Conservation (phyloP, 2,329 filamentous ascomycete genomes). For the Sporothrix humicola region DNA sequence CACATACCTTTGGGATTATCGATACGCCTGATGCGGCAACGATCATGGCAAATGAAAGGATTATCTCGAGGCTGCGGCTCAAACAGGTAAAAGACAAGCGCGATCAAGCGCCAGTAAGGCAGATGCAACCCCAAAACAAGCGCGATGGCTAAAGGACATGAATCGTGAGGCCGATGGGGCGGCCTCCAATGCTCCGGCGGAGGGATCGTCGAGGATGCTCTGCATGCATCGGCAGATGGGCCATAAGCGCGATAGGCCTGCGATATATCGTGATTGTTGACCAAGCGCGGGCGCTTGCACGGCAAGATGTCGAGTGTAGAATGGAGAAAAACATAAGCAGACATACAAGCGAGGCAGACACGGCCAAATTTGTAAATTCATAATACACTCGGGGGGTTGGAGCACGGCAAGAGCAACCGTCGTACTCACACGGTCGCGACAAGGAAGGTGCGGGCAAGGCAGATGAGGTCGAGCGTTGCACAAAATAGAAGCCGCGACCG, state of each 20-base stretch:
- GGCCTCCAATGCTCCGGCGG: not conserved
- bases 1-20: not conserved
- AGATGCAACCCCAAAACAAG: conserved; percentile 14
- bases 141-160: not conserved
- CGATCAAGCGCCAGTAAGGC: conserved; percentile 19
- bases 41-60: not conserved
- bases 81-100: conserved; percentile 11
- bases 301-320: not conserved
- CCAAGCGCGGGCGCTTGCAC: not conserved
- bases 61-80: not conserved
- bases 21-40: not conserved
- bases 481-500: conserved; percentile 13
- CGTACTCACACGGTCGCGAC: not conserved
- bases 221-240: conserved; percentile 17
- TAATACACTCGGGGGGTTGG: not conserved
- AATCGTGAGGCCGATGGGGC: not conserved
- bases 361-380: not conserved
- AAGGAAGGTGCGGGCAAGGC: conserved; percentile 19
- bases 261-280: not conserved
- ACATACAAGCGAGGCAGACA: conserved; percentile 8
- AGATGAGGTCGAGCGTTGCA: not conserved
- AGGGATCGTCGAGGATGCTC: not conserved
- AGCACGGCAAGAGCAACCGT: conserved; percentile 9
- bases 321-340: conserved; percentile 12
- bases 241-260: not conserved